These are phyloP conservation scores for Rhizophora mangle DNA, from an alignment of 345 rosid genomes.

Conservation along the genomic window DNA sequence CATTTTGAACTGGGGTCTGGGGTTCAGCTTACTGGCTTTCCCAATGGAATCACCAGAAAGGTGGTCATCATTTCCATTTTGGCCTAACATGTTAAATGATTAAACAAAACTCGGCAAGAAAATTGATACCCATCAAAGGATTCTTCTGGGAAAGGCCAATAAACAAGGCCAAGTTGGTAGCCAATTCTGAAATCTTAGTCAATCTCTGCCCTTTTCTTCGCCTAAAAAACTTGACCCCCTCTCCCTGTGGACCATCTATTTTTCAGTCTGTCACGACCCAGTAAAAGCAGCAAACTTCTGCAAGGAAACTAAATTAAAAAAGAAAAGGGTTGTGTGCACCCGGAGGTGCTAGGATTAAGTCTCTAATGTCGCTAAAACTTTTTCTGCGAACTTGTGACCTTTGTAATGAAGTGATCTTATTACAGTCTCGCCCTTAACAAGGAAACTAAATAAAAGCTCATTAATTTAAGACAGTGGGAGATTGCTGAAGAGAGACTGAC, in stretches of 20 bases:
- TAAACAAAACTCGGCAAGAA: constrained; percentile 22
- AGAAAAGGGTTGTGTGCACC: background rate
- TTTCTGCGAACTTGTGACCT: too few species aligned
- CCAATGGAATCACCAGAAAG: constrained; percentile 27
- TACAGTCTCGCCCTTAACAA: background rate
- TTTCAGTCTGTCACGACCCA: constrained; percentile 26
- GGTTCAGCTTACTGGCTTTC: constrained; percentile 41
- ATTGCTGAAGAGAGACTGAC: constrained; percentile 29
- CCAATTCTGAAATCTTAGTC: constrained; percentile 8
- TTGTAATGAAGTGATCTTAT: background rate
- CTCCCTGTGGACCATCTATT: background rate
- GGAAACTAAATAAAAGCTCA: background rate
- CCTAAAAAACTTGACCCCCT: constrained; percentile 42
- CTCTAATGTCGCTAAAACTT: too few species aligned
- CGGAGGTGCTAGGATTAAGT: too few species aligned
- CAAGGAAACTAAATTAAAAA: background rate
- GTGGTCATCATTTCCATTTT: constrained; percentile 33
- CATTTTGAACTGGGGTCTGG: constrained; percentile 38
- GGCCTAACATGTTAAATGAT: constrained; percentile 42
- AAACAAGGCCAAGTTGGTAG: constrained; percentile 20
- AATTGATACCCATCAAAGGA: constrained; percentile 36
- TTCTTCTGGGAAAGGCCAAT: constrained; percentile 35
- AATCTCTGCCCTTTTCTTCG: constrained; percentile 11
- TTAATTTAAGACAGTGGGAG: constrained; percentile 11
- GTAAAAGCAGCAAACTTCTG: constrained; percentile 26